Evolutionary conservation across 2,329 filamentous ascomycete species (phyloP), one percentile per base, ranked within the genome.

Genomic region (Fusarium mundagurra): DNA sequence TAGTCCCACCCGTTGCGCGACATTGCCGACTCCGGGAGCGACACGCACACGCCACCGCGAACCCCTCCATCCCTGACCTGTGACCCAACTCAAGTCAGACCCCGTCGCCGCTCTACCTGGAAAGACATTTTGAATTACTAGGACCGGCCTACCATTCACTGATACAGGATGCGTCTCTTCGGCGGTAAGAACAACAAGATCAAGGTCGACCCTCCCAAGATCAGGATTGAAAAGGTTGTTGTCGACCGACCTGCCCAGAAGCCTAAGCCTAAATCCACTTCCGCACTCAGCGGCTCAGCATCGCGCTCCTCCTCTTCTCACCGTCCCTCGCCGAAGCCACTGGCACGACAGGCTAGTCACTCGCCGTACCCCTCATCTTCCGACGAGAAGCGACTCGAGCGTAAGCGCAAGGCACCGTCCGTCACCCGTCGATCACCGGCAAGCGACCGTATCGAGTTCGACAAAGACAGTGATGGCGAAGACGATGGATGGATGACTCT

Each of bases 401-500:
- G 86, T 67, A 89, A 89, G 81, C 86, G 87, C 80, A 88, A 88
- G 76, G 83, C 83, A 45, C 80, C 81, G 11, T 81, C 84, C 18
- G 73, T 75, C 41, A 67, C 77, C 50, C 78, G 81, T 69, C 75
- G 76, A n/a, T 88, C 87, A 13, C 86, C 88, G 7, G 85, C 83
- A 18, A 86, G 84, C 67, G 86, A 86, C 47, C 85, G 84, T 58
- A 82, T 88, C 72, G 84, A 86, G 61, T 88, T 88, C 67, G 86
- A 86, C 66, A 87, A 86, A 69, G 84, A 86, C 69, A 86, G 85
- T 57, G 86, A 88, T 64, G 85, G 83, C 58, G 86, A 87, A 45
- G 87, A 87, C 61, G 86, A 88, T 70, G 86, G 88, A 67, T 89
- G 88, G 84, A 85, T 85, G 80, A 84, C 80, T 27, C 78, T 88